phyloP scores from a whole-genome alignment of 495 filamentous ascomycete species.

The Platismatia glauca region DNA sequence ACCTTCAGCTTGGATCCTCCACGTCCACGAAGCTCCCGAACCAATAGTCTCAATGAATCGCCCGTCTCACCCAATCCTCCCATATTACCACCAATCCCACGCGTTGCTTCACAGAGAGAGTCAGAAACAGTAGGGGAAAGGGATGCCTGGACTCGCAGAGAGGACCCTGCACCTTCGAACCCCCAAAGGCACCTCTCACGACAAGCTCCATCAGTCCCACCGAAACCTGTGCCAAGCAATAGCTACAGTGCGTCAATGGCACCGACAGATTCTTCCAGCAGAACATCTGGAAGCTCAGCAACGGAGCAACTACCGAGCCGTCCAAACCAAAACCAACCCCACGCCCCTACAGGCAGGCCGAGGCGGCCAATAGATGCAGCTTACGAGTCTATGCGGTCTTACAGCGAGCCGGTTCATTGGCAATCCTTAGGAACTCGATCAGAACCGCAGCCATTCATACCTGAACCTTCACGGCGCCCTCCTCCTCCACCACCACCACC shows the following conservation, averaged over 20 bases:
- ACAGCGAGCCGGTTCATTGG: constrained; percentile 8
- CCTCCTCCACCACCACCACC: constrained; percentile 22
- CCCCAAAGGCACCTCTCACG: neutral
- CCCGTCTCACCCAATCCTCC: constrained; percentile 31
- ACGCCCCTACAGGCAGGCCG: constrained; percentile 3
- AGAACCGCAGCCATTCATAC: constrained; percentile 3
- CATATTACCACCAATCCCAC: constrained; percentile 33
- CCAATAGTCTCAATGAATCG: constrained; percentile 16
- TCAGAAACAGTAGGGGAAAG: neutral
- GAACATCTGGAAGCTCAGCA: neutral
- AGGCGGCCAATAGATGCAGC: constrained; percentile 17
- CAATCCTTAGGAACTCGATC: constrained; percentile 9
- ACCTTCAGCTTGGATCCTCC: constrained; percentile 6
- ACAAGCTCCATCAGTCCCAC: neutral
- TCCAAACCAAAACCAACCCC: neutral
- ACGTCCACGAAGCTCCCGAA: constrained; percentile 12
- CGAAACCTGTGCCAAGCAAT: neutral
- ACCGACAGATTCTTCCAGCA: neutral
- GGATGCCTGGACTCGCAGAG: neutral
- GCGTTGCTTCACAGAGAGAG: constrained; percentile 29
- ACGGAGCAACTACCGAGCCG: neutral
- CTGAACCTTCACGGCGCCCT: constrained; percentile 14
- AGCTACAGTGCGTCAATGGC: neutral
- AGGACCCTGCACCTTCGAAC: neutral
- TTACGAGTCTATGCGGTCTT: constrained; percentile 20